Base-by-base conservation (phyloP, 2,329 filamentous ascomycete genomes). In the Penicillium sp. region DNA sequence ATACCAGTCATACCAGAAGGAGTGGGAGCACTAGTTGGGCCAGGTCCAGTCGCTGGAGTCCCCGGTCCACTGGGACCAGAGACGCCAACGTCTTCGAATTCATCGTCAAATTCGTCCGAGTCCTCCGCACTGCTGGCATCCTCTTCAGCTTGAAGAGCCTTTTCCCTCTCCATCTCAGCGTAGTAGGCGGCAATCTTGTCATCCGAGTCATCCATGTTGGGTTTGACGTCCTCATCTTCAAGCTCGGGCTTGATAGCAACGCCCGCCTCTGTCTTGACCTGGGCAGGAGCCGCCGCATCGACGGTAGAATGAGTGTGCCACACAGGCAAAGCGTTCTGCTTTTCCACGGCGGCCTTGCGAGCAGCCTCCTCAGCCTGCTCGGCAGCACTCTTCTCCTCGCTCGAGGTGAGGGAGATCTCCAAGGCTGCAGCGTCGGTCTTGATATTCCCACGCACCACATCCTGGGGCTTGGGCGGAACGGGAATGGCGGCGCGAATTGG, bases 261-360 rank as follows among this genome's bases (percentile, higher is more conserved):
- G 35, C 76, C 76, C 1, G 66, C 51, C 22, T 76, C 76, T 14
- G 64, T 66, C 63, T 78, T 77, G 52, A 68, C 42, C 26, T 68
- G 63, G 13, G 68, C 67, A 30, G 67, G 54, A 33, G 70, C 67
- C 5, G 58, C 62, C 2, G 70, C 70, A 40, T 76, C 75, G 35
- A 83, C 80, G 0, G 81, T 83, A 43, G 80, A 82, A 53, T 81
- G 78, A 7, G 81, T 83, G 64, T 83, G 80, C 82, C 82, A 84
- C 16, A 81, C 79, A 0, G 82, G 82, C 10, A 84, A 73, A 5
- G 79, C 78, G 53, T 84, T 84, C 66, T 83, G 81, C 60, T 82
- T 81, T 61, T 82, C 81, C 46, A 83, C 69, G 2, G 77, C 78
- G 3, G 80, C 78, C 65, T 81, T 82, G 59, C 79, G 78, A 42